Evolutionary conservation across 768 basidiomycete species (phyloP).

Genomic region (Phlebiopsis flavidoalba): DNA sequence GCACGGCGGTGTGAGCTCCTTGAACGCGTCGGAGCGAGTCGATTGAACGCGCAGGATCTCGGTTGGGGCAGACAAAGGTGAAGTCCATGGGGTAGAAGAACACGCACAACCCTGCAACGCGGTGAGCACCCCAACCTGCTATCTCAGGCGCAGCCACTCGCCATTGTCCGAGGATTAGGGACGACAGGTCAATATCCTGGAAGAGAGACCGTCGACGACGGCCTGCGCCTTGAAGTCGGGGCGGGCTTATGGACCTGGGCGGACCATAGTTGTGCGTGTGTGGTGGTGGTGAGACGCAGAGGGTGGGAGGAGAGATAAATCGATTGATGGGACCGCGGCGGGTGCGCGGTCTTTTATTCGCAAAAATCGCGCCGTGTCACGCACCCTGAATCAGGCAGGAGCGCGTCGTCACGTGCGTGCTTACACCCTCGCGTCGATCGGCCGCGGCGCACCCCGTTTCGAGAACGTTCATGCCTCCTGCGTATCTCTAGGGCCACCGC

Average conservation of each 20-base stretch:
- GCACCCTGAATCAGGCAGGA: not conserved
- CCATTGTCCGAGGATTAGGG: conserved; percentile 84
- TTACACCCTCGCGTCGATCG: not conserved
- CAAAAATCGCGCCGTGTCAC: conserved; percentile 20
- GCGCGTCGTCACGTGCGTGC: conserved; percentile 3
- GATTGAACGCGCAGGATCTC: conserved; percentile 95
- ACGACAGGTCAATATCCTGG: conserved; percentile 66
- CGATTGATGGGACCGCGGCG: conserved; percentile 1
- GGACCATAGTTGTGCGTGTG: conserved; percentile 19
- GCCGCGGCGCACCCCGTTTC: not conserved
- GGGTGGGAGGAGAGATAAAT: not conserved
- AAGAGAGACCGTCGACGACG: conserved; percentile 76
- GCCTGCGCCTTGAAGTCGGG: conserved; percentile 71
- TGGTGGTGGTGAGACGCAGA: not conserved
- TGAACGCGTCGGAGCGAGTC: conserved; percentile 76
- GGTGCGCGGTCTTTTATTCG: conserved; percentile 9
- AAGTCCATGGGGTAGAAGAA: conserved; percentile 94
- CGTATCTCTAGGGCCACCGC: not conserved
- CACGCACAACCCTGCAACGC: conserved; percentile 71
- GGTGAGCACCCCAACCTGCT: conserved; percentile 2
- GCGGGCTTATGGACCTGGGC: conserved; percentile 71
- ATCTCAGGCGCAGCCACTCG: conserved; percentile 27
- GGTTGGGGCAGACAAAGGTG: conserved; percentile 90
- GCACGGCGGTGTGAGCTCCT: conserved; percentile 65
- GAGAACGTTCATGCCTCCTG: not conserved